Evolutionary conservation across 1,139 yeast species (phyloP), one percentile per base, ranked within the genome.

Genomic region (Scheffersomyces cryptocercus): DNA sequence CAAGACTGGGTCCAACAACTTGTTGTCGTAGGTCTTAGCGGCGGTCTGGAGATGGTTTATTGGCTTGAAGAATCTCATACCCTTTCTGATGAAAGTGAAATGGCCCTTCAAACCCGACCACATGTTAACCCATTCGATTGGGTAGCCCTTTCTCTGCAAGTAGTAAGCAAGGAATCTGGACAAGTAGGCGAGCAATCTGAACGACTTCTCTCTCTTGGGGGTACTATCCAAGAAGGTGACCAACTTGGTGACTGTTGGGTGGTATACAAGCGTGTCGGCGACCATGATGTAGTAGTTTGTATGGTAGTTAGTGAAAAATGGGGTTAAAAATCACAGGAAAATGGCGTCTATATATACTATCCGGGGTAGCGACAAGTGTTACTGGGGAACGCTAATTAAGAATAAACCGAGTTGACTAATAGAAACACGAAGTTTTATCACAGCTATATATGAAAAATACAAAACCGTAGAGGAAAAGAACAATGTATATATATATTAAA

Each of bases 31-130:
- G 15, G 88, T 79, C 52, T 78, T 77, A 4, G 88, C 76, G 6
- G 95, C 90, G 12, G 81, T 76, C 57, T 85, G 84, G 46, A 87
- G 63, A 62, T 87, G 91, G 59, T 77, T 78, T 58, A 91, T 68
- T 1, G 96, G 96, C 68, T 90, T 91, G 53, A 90, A 81, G 61
- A 85, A 84, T 58, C 98, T 79, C 76, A 91, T 71, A 15, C 91
- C 84, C 70, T 91, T 91, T 64, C 98, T 82, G 47, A 89, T 77
- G 51, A 86, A 71, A 13, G 88, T 82, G 32, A 85, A 74, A 50
- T 84, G 82, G 39, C 64, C 62, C 63, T 82, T 84, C 45, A 86
- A 61, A 16, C 73, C 69, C 52, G 72, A 72, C 67, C 82, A 77
- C 45, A 76, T 62, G 46, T 68, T 71, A 37, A 84, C 77, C 15